These are phyloP conservation scores for Thelonectria rubi DNA, from an alignment of 2,329 filamentous ascomycete genomes.

Conservation along the genomic window DNA sequence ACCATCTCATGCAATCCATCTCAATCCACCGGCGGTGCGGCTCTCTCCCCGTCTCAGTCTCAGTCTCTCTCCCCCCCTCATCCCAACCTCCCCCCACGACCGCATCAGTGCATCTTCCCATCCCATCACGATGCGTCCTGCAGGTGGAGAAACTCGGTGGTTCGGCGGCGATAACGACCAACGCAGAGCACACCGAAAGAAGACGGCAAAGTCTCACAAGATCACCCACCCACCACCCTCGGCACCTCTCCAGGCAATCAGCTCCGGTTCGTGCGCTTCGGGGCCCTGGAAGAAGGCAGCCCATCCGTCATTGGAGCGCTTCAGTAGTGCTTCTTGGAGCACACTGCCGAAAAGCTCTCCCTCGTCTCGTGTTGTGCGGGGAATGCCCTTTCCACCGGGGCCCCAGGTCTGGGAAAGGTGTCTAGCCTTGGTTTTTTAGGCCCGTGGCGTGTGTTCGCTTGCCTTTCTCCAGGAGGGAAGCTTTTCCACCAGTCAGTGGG, in stretches of 20 bases:
- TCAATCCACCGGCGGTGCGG: neutral
- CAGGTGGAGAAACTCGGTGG: conserved; percentile 12
- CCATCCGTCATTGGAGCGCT: conserved; percentile 31
- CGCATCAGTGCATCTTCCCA: neutral
- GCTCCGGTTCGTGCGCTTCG: conserved; percentile 36
- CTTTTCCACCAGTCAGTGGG: neutral
- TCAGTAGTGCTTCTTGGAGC: neutral
- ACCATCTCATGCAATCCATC: neutral
- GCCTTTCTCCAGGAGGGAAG: neutral
- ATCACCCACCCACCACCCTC: no score
- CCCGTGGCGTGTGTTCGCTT: conserved; percentile 11
- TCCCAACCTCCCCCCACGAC: neutral
- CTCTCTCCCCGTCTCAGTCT: neutral
- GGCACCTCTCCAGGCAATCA: neutral
- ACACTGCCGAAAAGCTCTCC: conserved; percentile 5
- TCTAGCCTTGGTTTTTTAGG: neutral
- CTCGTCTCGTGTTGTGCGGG: neutral
- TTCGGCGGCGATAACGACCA: conserved; percentile 14
- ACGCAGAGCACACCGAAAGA: neutral
- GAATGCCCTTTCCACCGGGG: neutral
- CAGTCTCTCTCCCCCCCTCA: no score
- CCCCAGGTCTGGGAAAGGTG: conserved; percentile 1
- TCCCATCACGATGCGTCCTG: neutral
- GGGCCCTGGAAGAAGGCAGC: neutral
- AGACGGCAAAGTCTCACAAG: no score